Evolutionary conservation across 73 alveolate species (phyloP), one percentile per base, ranked within the genome.

Genomic region (Paramecium sonneborni): DNA sequence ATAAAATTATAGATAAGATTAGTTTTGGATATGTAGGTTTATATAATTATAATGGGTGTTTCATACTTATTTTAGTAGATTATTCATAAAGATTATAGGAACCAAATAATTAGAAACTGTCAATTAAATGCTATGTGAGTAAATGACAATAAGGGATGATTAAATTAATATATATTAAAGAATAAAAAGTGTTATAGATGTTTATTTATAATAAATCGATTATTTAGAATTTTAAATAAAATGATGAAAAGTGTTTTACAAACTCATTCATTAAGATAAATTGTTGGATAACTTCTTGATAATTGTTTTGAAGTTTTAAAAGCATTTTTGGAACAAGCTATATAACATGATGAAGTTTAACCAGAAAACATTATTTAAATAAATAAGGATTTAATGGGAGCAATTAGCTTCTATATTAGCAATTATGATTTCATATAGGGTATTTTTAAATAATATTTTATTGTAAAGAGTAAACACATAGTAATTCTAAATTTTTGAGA

Each of bases 351-450:
- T 35, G 39, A 72, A 14, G 58, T 34, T 72, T 8, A n/a, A 1
- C 12, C 23, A 6, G 38, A 72, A 14, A 21, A 10, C 35, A 9
- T 14, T 0, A 34, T 14, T 72, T 38, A 35, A 20, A 72, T 72
- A 14, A 72, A 72, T 72, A 30, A 20, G 14, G 86, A 72, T 72
- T 37, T 72, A 10, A 28, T 35, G 3, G 67, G 67, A 9, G 86
- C 86, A 72, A 21, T 72, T 1, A 34, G 15, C 8, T 72, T 72
- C 35, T 34, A 35, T 34, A 72, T 34, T 34, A 35, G 35, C 5
- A 72, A 72, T 28, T 72, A 72, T 72, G 62, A 72, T 18, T 38
- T 72, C 12, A 72, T 72, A 4, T 37, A 72, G 44, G 37, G 86
- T 72, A 34, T 1, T 72, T 20, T 1, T 20, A 18, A 23, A 52